Conservation (phyloP, 2,329 filamentous ascomycete genomes). For the Trichoderma sp. region DNA sequence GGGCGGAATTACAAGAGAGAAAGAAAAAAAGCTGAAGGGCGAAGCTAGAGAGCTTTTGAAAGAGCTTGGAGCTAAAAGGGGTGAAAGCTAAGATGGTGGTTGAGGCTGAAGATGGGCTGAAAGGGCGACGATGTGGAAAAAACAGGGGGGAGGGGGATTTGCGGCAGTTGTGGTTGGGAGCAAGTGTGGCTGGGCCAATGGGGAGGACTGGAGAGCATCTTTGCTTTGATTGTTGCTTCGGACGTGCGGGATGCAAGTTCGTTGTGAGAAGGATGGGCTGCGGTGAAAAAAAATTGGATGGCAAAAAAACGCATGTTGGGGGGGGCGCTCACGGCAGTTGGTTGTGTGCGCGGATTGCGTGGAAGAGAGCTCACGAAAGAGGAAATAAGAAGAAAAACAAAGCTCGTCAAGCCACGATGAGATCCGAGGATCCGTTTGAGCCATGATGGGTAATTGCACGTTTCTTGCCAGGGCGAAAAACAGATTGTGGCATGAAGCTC, state of each 20-base stretch:
- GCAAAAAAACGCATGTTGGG: not conserved
- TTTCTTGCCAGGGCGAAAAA: not conserved
- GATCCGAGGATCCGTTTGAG: conserved; percentile 5
- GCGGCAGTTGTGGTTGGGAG: too few species aligned
- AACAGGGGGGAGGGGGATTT: not conserved
- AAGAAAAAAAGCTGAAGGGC: not conserved
- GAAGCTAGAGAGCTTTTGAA: not conserved
- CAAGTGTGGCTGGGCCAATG: not conserved
- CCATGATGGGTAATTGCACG: not conserved
- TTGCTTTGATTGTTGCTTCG: not conserved
- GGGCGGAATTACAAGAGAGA: not conserved
- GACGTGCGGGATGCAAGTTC: not conserved
- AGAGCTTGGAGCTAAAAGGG: not conserved
- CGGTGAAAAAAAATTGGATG: not conserved
- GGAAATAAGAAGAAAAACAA: not conserved
- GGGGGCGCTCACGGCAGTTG: not conserved
- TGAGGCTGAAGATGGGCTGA: conserved; percentile 5
- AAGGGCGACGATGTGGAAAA: not conserved
- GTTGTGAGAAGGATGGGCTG: not conserved
- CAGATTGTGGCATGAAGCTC: not conserved
- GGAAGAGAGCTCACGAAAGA: not conserved
- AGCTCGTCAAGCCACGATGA: not conserved
- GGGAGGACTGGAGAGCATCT: not conserved
- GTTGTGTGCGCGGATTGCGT: not conserved
- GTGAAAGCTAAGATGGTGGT: not conserved